Evolutionary conservation across 495 filamentous ascomycete species (phyloP).

Genomic region (Penicillium cinerascens): DNA sequence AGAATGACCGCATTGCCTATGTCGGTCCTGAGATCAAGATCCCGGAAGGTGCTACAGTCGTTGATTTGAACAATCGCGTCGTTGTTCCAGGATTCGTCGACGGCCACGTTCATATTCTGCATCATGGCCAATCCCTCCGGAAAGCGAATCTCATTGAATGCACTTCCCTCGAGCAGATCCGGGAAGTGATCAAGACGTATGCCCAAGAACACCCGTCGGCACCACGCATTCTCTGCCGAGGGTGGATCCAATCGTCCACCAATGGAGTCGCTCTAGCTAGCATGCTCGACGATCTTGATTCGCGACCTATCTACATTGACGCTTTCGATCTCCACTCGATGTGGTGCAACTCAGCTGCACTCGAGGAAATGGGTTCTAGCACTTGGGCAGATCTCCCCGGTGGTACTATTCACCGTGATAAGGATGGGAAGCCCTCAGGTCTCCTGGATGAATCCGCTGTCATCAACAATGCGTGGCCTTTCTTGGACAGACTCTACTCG

Average conservation of each 20-base stretch:
- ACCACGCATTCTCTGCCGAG: conserved; percentile 51
- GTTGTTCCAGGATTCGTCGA: conserved; percentile 64
- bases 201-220: conserved; percentile 46
- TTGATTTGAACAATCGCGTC: conserved; percentile 43
- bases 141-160: conserved; percentile 55
- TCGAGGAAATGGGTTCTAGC: conserved; percentile 49
- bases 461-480: conserved; percentile 56
- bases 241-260: conserved; percentile 61
- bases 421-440: conserved; percentile 48
- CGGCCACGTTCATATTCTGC: conserved; percentile 60
- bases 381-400: conserved; percentile 50
- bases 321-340: conserved; percentile 61
- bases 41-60: neutral
- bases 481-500: conserved; percentile 48
- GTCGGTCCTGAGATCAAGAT: conserved; percentile 34
- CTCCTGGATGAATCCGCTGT: conserved; percentile 57
- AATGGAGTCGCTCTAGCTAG: conserved; percentile 46
- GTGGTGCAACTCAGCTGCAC: conserved; percentile 57
- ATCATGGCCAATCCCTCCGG: conserved; percentile 56
- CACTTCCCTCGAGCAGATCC: conserved; percentile 53
- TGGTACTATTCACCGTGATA: conserved; percentile 54
- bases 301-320: conserved; percentile 58
- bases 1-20: conserved; percentile 31
- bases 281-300: conserved; percentile 51
- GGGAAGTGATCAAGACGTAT: conserved; percentile 44